Conservation (phyloP, 2,329 filamentous ascomycete species). For the Cercospora sp. region DNA sequence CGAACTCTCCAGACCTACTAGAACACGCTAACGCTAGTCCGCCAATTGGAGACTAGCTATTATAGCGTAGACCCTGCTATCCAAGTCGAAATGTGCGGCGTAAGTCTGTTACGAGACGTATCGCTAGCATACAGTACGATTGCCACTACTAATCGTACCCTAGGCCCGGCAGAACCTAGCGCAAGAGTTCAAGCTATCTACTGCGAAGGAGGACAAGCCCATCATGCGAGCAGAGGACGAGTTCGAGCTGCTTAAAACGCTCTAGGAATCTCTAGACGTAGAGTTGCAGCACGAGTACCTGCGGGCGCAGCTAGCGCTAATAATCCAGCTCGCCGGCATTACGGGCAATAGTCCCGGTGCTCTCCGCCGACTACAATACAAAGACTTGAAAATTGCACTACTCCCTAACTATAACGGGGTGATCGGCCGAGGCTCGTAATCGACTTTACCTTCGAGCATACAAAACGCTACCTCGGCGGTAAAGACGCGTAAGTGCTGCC, state of each 20-base stretch:
- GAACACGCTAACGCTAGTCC: too few relatives aligned
- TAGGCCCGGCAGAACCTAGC: slow-evolving; percentile 18
- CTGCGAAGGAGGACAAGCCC: slow-evolving; percentile 22
- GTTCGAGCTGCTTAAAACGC: slow-evolving; percentile 24
- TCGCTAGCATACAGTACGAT: too few relatives aligned
- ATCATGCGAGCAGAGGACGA: slow-evolving; percentile 15
- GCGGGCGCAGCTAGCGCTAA: slow-evolving; percentile 21
- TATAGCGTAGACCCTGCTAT: too few relatives aligned
- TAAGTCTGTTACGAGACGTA: too few relatives aligned
- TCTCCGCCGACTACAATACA: slow-evolving; percentile 16
- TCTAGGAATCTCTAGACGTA: slow-evolving; percentile 21
- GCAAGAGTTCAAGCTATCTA: slow-evolving; percentile 19
- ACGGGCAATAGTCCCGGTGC: slow-evolving; percentile 20
- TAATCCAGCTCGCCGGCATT: slow-evolving; percentile 20
- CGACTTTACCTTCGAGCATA: slow-evolving; percentile 23
- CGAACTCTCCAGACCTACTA: too few relatives aligned
- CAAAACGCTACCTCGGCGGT: slow-evolving; percentile 23
- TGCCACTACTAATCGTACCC: too few relatives aligned
- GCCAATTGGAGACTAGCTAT: too few relatives aligned
- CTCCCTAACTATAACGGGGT: slow-evolving; percentile 17
- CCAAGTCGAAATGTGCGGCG: too few relatives aligned
- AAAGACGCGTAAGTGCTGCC: slow-evolving; percentile 22
- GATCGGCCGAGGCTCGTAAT: slow-evolving; percentile 19
- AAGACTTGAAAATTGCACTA: slow-evolving; percentile 19
- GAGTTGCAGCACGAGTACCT: slow-evolving; percentile 21